These are phyloP conservation scores for Hericium rajendrae DNA, from an alignment of 768 basidiomycete species.

Conservation along the genomic window DNA sequence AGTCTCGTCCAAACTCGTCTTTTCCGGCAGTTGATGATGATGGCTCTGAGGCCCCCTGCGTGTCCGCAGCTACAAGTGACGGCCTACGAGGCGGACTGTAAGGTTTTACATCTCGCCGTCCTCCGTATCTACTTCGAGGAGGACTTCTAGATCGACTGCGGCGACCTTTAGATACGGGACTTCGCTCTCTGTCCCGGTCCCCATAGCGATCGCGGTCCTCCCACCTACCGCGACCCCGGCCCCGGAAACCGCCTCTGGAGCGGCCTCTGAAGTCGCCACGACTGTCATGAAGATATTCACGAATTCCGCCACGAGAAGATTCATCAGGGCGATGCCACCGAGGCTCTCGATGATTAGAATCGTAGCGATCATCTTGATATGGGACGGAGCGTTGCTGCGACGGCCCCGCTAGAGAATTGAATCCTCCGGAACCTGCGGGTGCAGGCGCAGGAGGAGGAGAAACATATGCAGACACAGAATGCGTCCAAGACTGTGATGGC, in stretches of 20 bases:
- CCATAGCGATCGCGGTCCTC: slow-evolving; percentile 50
- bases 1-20: slow-evolving; percentile 84
- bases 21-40: slow-evolving; percentile 32
- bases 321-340: not conserved
- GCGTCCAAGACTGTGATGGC: not conserved
- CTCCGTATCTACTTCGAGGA: slow-evolving; percentile 38
- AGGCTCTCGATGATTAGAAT: slow-evolving; percentile 8
- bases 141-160: slow-evolving; percentile 73
- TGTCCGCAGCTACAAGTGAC: slow-evolving; percentile 4
- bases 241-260: slow-evolving; percentile 43
- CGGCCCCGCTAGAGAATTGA: no score
- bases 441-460: not conserved
- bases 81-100: slow-evolving; percentile 46
- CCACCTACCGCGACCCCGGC: slow-evolving; percentile 54
- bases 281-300: slow-evolving; percentile 30
- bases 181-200: slow-evolving; percentile 30
- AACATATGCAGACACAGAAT: not conserved
- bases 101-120: slow-evolving; percentile 38
- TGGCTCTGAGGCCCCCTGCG: slow-evolving; percentile 11
- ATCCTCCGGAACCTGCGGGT: not conserved
- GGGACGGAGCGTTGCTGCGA: slow-evolving; percentile 3
- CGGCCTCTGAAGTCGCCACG: slow-evolving; percentile 47
- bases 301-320: not conserved
- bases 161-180: slow-evolving; percentile 30
- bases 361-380: slow-evolving; percentile 10